Conservation (phyloP, 306 rosid species). For the Delonix regia region DNA sequence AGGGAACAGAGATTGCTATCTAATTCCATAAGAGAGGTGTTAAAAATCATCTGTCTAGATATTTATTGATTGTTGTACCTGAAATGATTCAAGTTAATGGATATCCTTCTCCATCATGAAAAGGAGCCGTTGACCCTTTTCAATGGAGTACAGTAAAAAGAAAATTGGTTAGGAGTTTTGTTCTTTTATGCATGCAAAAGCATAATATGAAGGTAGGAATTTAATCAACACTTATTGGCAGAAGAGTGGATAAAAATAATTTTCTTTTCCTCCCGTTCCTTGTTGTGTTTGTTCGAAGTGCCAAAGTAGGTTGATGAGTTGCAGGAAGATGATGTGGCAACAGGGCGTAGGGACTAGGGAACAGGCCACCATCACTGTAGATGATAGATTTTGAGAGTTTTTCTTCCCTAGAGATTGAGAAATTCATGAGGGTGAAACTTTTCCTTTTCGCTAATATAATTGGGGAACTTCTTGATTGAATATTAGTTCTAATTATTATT, state of each 20-base stretch:
- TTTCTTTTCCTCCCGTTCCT: not conserved
- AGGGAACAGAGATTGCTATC: not conserved
- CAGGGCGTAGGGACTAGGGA: not conserved
- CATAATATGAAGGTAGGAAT: not conserved
- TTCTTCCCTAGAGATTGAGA: not conserved
- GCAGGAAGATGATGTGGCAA: not conserved
- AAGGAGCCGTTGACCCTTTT: constrained; percentile 2
- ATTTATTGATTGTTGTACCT: constrained; percentile 25
- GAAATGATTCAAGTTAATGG: not conserved
- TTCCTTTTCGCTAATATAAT: not conserved
- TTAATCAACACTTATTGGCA: not conserved
- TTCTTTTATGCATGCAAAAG: not conserved
- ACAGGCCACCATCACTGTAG: not conserved
- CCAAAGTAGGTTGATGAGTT: not conserved
- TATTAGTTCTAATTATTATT: not conserved
- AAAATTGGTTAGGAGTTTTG: not conserved
- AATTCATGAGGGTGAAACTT: not conserved
- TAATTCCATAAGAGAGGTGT: no score
- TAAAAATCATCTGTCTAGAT: not conserved
- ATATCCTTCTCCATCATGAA: constrained; percentile 1
- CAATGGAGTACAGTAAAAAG: not conserved
- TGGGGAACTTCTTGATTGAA: constrained; percentile 14
- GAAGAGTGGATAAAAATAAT: not conserved
- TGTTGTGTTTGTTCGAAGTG: not conserved
- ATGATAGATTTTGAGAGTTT: constrained; percentile 21